Evolutionary conservation across 441 rosid species (phyloP).

Genomic region (Daphne laureola): DNA sequence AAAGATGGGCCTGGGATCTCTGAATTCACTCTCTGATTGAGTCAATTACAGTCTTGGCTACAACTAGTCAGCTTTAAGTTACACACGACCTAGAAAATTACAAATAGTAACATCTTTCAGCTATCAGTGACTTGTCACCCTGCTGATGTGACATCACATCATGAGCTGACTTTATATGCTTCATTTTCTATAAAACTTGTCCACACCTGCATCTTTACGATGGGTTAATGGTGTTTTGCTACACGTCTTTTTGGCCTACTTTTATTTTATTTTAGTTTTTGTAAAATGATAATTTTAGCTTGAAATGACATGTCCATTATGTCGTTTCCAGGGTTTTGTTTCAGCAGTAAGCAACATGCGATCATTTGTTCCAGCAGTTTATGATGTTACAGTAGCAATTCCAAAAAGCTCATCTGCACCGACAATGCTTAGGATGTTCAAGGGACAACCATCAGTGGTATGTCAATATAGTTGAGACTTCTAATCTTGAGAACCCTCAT

Average conservation of each 20-base stretch:
- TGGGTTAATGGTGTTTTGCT: not conserved
- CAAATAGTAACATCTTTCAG: too few species aligned
- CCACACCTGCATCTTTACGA: too few species aligned
- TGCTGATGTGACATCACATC: too few species aligned
- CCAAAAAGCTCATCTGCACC: constrained; percentile 83
- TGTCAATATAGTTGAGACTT: constrained; percentile 21
- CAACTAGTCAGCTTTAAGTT: too few species aligned
- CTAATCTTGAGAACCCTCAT: not conserved
- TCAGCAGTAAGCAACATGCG: constrained; percentile 96
- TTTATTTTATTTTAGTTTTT: not conserved
- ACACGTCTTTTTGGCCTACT: not conserved
- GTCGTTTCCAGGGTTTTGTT: constrained; percentile 81
- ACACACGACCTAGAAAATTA: too few species aligned
- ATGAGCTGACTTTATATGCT: too few species aligned
- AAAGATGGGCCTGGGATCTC: too few species aligned
- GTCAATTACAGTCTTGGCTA: too few species aligned
- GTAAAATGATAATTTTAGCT: not conserved
- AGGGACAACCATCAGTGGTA: constrained; percentile 95
- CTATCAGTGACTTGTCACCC: too few species aligned
- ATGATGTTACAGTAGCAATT: constrained; percentile 82
- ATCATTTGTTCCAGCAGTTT: constrained; percentile 89
- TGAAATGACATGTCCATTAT: constrained; percentile 8
- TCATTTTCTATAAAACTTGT: too few species aligned
- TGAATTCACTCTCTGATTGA: too few species aligned
- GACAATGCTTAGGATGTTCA: constrained; percentile 80